Percentiles rank a stretch among this genome's conserved stretches.
Evolutionary conservation across 192 early-diverging fungal genomes (phyloP).

Genomic region (Umbelopsis sp.): DNA sequence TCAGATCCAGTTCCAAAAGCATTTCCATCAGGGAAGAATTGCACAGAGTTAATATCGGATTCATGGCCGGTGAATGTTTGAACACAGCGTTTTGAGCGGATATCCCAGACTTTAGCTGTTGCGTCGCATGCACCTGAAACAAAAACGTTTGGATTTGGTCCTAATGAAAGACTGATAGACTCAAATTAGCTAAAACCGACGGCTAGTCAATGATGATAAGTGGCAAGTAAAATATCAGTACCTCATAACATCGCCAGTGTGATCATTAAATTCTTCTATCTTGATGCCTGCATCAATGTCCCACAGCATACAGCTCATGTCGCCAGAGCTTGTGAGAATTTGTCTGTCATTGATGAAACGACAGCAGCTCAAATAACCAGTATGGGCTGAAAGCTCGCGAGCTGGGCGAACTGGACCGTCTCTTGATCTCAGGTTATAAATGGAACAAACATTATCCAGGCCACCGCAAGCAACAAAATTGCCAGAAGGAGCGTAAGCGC

Average conservation of each 20-base stretch:
- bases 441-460: conserved; percentile 99
- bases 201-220: background rate
- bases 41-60: conserved; percentile 98
- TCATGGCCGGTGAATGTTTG: conserved; percentile 99
- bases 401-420: conserved; percentile 95
- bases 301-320: conserved; percentile 99
- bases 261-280: conserved; percentile 95
- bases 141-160: conserved; percentile 95
- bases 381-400: conserved; percentile 93
- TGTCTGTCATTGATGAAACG: conserved; percentile 95
- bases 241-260: conserved; percentile 99
- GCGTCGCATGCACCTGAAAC: conserved; percentile 98
- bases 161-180: conserved; percentile 77
- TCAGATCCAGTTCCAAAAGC: conserved; percentile 99
- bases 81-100: conserved; percentile 94
- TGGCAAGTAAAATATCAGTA: conserved; percentile 10
- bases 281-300: conserved; percentile 99
- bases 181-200: background rate
- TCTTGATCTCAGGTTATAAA: conserved; percentile 95
- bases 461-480: conserved; percentile 99
- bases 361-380: conserved; percentile 98
- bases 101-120: conserved; percentile 99
- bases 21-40: conserved; percentile 99
- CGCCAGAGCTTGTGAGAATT: conserved; percentile 94
- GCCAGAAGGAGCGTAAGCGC: conserved; percentile 97